Percentiles rank a stretch among this genome's conserved stretches.
phyloP scores from a whole-genome alignment of 495 filamentous ascomycete species.

The Aspergillus bridgeri region DNA sequence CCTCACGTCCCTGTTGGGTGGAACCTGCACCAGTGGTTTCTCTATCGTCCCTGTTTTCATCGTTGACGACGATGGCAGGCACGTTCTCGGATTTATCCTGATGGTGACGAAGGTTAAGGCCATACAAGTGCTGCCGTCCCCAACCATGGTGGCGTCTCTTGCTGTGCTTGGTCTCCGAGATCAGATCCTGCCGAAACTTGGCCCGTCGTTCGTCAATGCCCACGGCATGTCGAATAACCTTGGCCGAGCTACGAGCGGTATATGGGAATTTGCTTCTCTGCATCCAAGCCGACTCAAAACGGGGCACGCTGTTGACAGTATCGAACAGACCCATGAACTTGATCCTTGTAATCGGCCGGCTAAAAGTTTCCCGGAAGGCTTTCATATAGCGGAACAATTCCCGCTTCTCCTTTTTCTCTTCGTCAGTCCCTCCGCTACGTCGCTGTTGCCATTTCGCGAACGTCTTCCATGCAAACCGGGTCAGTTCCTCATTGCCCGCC shows the following conservation, averaged over 20 bases:
- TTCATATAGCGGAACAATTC: conserved; percentile 75
- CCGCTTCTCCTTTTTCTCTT: conserved; percentile 57
- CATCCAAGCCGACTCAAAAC: conserved; percentile 85
- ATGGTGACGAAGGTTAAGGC: conserved; percentile 20
- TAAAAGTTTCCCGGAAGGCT: conserved; percentile 82
- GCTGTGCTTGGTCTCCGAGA: conserved; percentile 52
- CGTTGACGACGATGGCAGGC: conserved; percentile 33
- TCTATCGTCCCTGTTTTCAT: conserved; percentile 13
- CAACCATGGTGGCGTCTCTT: conserved; percentile 37
- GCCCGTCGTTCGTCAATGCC: conserved; percentile 76
- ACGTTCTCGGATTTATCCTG: conserved; percentile 18
- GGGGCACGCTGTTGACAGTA: conserved; percentile 74
- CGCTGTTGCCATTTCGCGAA: conserved; percentile 82
- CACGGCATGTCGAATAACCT: conserved; percentile 67
- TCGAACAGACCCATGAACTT: conserved; percentile 48
- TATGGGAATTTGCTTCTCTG: conserved; percentile 78
- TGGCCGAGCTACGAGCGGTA: conserved; percentile 72
- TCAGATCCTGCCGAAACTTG: conserved; percentile 65
- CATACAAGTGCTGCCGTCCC: conserved; percentile 19
- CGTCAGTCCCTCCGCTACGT: conserved; percentile 44
- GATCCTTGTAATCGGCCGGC: conserved; percentile 70
- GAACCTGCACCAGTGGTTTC: neutral
- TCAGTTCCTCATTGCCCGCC: conserved; percentile 85
- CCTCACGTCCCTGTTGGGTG: conserved; percentile 20
- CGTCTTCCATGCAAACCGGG: conserved; percentile 82